Percentiles rank a stretch among this genome's conserved stretches.
phyloP scores from a whole-genome alignment of 176 grass and related monocot genomes.

The Oryza australiensis region DNA sequence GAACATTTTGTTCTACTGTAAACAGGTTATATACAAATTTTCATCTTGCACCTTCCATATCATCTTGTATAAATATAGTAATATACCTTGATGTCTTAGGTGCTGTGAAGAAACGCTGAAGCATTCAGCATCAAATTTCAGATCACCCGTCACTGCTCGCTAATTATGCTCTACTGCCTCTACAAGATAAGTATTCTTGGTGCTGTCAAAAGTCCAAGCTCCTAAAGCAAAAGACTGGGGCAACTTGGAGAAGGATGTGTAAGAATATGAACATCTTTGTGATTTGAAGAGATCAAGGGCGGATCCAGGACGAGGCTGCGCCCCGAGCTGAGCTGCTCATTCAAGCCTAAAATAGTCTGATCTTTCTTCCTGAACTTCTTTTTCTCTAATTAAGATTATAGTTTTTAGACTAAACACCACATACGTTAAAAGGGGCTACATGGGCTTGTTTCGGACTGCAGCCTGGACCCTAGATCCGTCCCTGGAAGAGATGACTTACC shows the following conservation, averaged over 20 bases:
- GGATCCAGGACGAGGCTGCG: too few species aligned
- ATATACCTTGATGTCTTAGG: neutral
- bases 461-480: too few species aligned
- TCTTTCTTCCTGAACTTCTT: too few species aligned
- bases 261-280: conserved; percentile 36
- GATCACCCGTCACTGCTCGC: neutral
- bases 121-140: conserved; percentile 31
- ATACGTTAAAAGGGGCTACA: too few species aligned
- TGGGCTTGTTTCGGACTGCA: too few species aligned
- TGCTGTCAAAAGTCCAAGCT: conserved; percentile 32
- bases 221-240: neutral
- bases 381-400: too few species aligned
- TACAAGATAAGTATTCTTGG: conserved; percentile 15
- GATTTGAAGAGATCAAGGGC: conserved; percentile 10
- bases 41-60: neutral
- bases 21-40: neutral
- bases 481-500: conserved; percentile 13
- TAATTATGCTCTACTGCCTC: neutral
- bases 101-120: conserved; percentile 2
- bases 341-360: too few species aligned
- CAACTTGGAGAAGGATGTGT: conserved; percentile 35
- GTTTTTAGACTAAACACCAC: too few species aligned
- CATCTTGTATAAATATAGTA: neutral
- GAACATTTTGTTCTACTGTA: neutral
- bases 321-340: too few species aligned